These are phyloP conservation scores for Musa beccarii DNA, from an alignment of 176 grass and related monocot species.

Conservation along the genomic window DNA sequence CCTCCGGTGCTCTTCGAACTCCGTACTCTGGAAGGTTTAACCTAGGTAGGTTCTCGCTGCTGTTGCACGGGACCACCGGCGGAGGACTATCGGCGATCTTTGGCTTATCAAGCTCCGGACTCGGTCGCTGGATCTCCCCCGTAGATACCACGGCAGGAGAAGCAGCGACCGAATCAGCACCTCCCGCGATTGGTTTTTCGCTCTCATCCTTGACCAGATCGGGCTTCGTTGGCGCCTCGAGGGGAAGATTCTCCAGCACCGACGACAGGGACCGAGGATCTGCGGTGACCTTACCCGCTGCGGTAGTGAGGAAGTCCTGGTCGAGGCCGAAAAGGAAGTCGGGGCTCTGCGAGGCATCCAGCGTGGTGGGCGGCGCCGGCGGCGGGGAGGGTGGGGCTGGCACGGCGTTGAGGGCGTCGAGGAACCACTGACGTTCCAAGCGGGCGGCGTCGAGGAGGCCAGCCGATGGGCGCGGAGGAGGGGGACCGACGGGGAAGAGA, in stretches of 20 bases:
- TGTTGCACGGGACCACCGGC: conserved; percentile 39
- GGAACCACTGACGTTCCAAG: conserved; percentile 61
- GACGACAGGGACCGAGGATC: conserved; percentile 19
- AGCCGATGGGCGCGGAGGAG: conserved; percentile 31
- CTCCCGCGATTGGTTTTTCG: not conserved
- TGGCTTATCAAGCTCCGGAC: conserved; percentile 56
- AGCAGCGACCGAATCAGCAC: conserved; percentile 8
- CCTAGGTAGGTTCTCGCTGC: conserved; percentile 55
- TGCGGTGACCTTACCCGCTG: conserved; percentile 67
- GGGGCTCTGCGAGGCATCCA: conserved; percentile 19
- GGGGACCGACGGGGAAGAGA: conserved; percentile 60
- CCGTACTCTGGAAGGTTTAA: conserved; percentile 39
- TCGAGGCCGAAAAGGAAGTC: conserved; percentile 86
- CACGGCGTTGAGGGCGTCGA: conserved; percentile 57
- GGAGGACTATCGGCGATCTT: conserved; percentile 41
- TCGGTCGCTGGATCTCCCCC: conserved; percentile 53
- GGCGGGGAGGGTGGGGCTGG: conserved; percentile 6
- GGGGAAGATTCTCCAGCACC: conserved; percentile 30
- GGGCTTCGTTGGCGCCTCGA: conserved; percentile 50
- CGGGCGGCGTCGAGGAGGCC: conserved; percentile 44
- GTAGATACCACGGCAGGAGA: conserved; percentile 36
- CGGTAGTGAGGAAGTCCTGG: conserved; percentile 56
- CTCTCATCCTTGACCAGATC: conserved; percentile 32
- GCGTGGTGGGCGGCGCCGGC: conserved; percentile 1
- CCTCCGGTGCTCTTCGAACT: conserved; percentile 51